Evolutionary conservation across 2,329 filamentous ascomycete species (phyloP).

Genomic region (Ophioceras dolichostomum): DNA sequence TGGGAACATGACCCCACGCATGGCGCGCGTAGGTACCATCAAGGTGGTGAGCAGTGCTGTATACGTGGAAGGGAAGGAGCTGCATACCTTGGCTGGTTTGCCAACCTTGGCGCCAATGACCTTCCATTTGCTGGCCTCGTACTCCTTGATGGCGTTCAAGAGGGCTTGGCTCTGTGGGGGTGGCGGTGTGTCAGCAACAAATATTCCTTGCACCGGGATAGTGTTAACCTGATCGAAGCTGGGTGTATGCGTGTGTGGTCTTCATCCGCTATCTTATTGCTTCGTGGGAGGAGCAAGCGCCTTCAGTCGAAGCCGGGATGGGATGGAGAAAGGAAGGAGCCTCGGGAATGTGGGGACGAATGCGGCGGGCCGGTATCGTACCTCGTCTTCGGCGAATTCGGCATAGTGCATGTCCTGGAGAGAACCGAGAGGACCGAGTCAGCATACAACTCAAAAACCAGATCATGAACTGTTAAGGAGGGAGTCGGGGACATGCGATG

Average conservation of each 20-base stretch:
- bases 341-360: neutral
- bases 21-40: too few species aligned
- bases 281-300: too few species aligned
- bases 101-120: conserved; percentile 91
- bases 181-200: conserved; percentile 6
- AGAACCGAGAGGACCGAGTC: conserved; percentile 8
- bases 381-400: conserved; percentile 95
- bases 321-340: conserved; percentile 4
- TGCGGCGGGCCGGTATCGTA: conserved; percentile 28
- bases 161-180: conserved; percentile 56
- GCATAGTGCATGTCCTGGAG: conserved; percentile 95
- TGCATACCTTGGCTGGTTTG: conserved; percentile 90
- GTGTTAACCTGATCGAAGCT: too few species aligned
- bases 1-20: too few species aligned
- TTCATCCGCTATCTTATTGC: too few species aligned
- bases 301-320: too few species aligned
- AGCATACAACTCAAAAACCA: conserved; percentile 5
- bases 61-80: conserved; percentile 2
- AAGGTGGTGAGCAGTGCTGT: too few species aligned
- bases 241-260: too few species aligned
- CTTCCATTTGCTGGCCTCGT: conserved; percentile 98
- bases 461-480: too few species aligned
- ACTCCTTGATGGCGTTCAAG: conserved; percentile 92
- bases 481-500: too few species aligned
- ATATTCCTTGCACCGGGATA: too few species aligned